Percentiles rank a stretch among this genome's conserved stretches.
These are phyloP conservation scores for Taphrina flavorubra DNA, from an alignment of 1,139 yeast genomes.

Conservation along the genomic window DNA sequence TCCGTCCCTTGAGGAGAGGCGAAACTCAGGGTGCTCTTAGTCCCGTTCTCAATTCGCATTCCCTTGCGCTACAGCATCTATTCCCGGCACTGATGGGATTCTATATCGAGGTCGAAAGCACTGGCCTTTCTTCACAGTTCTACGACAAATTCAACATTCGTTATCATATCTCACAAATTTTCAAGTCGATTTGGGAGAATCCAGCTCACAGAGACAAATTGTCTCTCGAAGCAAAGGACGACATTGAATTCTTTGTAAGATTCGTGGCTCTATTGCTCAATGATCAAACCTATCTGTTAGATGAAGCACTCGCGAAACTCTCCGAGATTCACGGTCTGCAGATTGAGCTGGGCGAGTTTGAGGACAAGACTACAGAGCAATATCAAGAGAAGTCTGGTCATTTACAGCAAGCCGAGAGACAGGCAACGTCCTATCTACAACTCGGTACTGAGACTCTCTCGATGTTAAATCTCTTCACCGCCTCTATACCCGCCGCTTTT, in stretches of 20 bases:
- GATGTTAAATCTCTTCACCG: constrained; percentile 78
- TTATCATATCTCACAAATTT: constrained; percentile 79
- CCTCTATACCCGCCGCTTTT: constrained; percentile 85
- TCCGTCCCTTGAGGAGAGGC: constrained; percentile 52
- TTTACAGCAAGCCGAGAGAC: constrained; percentile 68
- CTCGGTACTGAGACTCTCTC: constrained; percentile 82
- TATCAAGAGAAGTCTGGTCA: constrained; percentile 44
- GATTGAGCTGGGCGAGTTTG: constrained; percentile 54
- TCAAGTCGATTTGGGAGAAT: constrained; percentile 83
- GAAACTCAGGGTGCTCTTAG: constrained; percentile 69
- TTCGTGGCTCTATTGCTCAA: constrained; percentile 94
- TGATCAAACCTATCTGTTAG: constrained; percentile 88
- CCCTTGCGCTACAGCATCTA: constrained; percentile 67
- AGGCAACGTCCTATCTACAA: constrained; percentile 81
- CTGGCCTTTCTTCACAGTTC: constrained; percentile 93
- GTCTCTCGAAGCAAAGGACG: constrained; percentile 63
- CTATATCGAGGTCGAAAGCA: constrained; percentile 92
- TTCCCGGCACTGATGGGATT: constrained; percentile 84
- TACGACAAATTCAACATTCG: constrained; percentile 94
- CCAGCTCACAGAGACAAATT: constrained; percentile 71
- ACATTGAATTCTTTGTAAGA: constrained; percentile 82
- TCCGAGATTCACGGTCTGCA: constrained; percentile 78
- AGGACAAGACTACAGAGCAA: constrained; percentile 45
- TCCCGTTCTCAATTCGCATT: constrained; percentile 66
- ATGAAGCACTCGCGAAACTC: constrained; percentile 84